Evolutionary conservation across 495 filamentous ascomycete species (phyloP), one percentile per base, ranked within the genome.

Genomic region (Amphirosellinia nigrospora): DNA sequence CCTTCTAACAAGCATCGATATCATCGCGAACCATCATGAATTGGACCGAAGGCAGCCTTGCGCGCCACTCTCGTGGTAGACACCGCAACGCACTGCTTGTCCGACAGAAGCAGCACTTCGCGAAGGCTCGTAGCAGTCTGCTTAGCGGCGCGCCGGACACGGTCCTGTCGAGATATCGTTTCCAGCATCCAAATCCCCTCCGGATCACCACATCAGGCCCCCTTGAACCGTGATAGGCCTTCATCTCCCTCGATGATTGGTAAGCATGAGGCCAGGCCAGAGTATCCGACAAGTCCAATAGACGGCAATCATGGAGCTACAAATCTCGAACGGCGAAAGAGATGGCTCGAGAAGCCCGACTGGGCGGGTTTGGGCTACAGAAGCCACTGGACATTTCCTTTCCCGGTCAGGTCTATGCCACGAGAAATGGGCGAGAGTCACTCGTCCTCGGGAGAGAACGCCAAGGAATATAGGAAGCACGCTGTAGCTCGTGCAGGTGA

Each of bases 41-140:
- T 70, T 84, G 82, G 82, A 83, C 80, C 23, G 82, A 82, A 70
- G 79, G 79, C 41, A 81, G 73, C 11, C 75, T 83, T n/a, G 73
- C 81, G 28, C 81, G 79, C 65, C 71, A 77, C 70, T 76, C 73
- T 16, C 80, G 76, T 26, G 73, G 76, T 11, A 72, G 69, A 23
- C 66, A 79, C 64, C 76, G 77, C 23, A 82, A 80, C 52, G 73
- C 75, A 2, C 73, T 82, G 52, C 63, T 77, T 28, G 72, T 75
- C 30, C 77, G 77, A 8, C 82, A 83, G 46, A 82, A 79, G 64
- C 74, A 83, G 16, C 79, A 82, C 69, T 82, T 83, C 55, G 81
- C 82, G 23, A 79, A 74, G 36, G 79, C 77, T 41, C 77, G 78
- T 13, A 73, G 67, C n/a, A 77, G 74, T 55, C 52, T 71, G 19